Conservation (phyloP, 176 grass and related monocot genomes). For the Avena atlantica region DNA sequence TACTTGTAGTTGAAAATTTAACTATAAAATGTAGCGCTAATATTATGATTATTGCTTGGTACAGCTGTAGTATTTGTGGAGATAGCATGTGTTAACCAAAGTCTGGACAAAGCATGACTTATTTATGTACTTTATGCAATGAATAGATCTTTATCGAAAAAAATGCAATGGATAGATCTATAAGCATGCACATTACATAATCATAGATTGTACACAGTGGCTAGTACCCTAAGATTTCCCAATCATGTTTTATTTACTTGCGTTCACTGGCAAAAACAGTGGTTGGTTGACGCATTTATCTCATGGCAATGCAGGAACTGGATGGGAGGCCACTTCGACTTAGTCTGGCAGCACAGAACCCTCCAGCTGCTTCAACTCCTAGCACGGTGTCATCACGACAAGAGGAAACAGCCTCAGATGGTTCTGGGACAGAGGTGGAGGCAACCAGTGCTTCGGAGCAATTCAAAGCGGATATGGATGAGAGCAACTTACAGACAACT, state of each 20-base stretch:
- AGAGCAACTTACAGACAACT: conserved; percentile 51
- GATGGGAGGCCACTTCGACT: conserved; percentile 86
- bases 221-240: neutral
- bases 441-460: conserved; percentile 21
- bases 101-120: neutral
- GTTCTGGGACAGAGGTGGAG: conserved; percentile 17
- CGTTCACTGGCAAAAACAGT: neutral
- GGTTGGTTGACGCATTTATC: conserved; percentile 26
- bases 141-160: neutral
- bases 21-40: neutral
- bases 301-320: conserved; percentile 59
- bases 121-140: neutral
- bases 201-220: conserved; percentile 3
- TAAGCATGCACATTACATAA: neutral
- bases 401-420: conserved; percentile 41
- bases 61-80: conserved; percentile 11
- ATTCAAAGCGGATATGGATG: conserved; percentile 36
- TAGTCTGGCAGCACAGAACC: conserved; percentile 58
- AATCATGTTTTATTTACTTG: neutral
- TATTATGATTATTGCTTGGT: neutral
- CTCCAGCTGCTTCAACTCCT: conserved; percentile 45
- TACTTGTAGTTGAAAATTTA: neutral
- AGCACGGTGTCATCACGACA: conserved; percentile 21
- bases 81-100: conserved; percentile 21
- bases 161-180: too few relatives aligned